phyloP scores from a whole-genome alignment of 148 eudicot genomes.

The Amaranthus palmeri region DNA sequence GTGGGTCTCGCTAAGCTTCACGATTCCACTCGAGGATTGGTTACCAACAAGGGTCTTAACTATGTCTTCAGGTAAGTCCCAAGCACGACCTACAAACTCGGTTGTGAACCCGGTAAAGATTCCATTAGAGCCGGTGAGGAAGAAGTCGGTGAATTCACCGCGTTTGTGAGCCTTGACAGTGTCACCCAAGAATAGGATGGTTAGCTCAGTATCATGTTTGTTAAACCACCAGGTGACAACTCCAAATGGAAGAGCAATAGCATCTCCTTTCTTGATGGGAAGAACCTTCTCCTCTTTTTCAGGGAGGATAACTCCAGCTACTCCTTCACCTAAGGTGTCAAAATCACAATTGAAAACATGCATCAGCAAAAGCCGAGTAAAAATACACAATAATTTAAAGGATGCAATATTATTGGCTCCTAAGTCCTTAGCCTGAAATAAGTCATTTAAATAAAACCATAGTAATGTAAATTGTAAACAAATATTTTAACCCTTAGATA shows the following conservation, averaged over 20 bases:
- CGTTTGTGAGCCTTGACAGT: slow-evolving; percentile 67
- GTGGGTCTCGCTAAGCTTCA: slow-evolving; percentile 50
- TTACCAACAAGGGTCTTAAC: slow-evolving; percentile 49
- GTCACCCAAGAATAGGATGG: slow-evolving; percentile 71
- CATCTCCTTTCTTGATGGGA: slow-evolving; percentile 65
- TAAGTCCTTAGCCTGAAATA: too few relatives aligned
- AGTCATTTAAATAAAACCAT: too few relatives aligned
- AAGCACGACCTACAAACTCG: slow-evolving; percentile 76
- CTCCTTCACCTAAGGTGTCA: slow-evolving; percentile 46
- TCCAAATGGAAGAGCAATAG: slow-evolving; percentile 82
- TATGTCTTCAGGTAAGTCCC: slow-evolving; percentile 54
- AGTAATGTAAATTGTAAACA: too few relatives aligned
- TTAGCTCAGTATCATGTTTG: slow-evolving; percentile 59
- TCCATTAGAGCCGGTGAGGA: slow-evolving; percentile 64
- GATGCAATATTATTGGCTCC: too few relatives aligned
- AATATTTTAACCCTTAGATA: too few relatives aligned
- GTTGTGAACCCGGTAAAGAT: slow-evolving; percentile 74
- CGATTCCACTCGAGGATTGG: slow-evolving; percentile 53
- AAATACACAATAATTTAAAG: too few relatives aligned
- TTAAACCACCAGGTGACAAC: slow-evolving; percentile 82
- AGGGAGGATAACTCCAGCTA: slow-evolving; percentile 72
- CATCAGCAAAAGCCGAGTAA: too few relatives aligned
- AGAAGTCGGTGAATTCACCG: slow-evolving; percentile 71
- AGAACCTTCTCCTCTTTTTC: slow-evolving; percentile 82
- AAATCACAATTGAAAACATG: not conserved